Percentiles rank a stretch among this genome's conserved stretches.
Evolutionary conservation across 257 asterid species (phyloP).

Genomic region (Agastache rugosa): DNA sequence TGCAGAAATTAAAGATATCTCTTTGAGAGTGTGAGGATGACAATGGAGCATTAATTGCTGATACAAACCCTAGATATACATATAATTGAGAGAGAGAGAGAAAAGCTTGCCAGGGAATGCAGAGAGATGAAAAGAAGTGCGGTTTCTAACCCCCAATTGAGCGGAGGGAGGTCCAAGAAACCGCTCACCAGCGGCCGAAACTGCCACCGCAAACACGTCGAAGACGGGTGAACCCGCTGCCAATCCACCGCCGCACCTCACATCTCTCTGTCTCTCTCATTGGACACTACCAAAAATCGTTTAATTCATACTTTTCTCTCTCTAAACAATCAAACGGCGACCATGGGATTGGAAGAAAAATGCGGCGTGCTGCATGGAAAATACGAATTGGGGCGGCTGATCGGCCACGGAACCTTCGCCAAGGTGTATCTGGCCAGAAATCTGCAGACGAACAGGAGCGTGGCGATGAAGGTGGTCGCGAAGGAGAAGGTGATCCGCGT

Average conservation of each 20-base stretch:
- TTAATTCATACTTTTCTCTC: neutral
- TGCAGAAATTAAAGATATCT: neutral
- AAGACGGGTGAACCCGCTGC: conserved; percentile 67
- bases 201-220: conserved; percentile 90
- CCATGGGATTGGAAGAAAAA: conserved; percentile 43
- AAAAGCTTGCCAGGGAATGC: conserved; percentile 66
- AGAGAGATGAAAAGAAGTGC: conserved; percentile 67
- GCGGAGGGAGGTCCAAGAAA: conserved; percentile 47
- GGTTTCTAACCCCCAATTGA: conserved; percentile 49
- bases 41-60: neutral
- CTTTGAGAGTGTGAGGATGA: neutral
- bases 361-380: conserved; percentile 45
- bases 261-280: neutral
- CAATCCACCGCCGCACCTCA: neutral
- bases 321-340: neutral
- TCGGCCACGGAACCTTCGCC: conserved; percentile 67
- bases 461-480: conserved; percentile 58
- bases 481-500: conserved; percentile 55
- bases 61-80: neutral
- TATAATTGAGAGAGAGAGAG: neutral
- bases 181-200: conserved; percentile 60
- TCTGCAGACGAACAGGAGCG: conserved; percentile 46
- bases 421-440: conserved; percentile 59
- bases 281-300: neutral
- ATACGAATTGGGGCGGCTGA: conserved; percentile 53